Base-by-base conservation (phyloP, 345 rosid genomes). In the Citrus trifoliata region DNA sequence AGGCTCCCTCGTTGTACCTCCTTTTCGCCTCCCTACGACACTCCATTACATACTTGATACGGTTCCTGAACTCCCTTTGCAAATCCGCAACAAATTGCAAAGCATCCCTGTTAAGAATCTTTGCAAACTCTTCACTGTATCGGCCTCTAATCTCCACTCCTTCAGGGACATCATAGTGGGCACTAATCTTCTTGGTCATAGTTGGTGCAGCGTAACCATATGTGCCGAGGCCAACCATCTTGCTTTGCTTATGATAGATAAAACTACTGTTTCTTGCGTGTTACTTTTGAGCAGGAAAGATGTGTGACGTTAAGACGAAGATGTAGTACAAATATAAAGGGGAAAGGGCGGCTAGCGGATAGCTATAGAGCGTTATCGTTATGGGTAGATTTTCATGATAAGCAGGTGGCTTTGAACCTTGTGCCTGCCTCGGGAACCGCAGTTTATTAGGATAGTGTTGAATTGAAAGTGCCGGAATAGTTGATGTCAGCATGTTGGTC, bases 81-180 rank as follows among this genome's bases (percentile, higher is more conserved):
- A 96, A 82, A 67, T 86, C 91, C 28, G 93, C 95, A 30, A 94
- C 94, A 65, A 96, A 96, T 22, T 86, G 87, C 86, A 96, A 75
- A 46, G 98, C 97, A 13, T 93, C 93, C 89, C 66, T 85, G 66
- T 89, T 87, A 40, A 96, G 88, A 71, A 96, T 87, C 85, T 82
- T 89, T 1, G 88, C 92, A 65, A 88, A 96, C 19, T 85, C 89
- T 53, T 85, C 82, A 40, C 91, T 92, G 40, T 88, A 93, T 2
- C 95, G 86, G 8, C 99, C 99, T 6, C 93, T 82, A 58, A 94
- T 80, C 24, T 94, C 97, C 19, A 94, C 97, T 7, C 97, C 97
- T 22, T 90, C 85, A 1, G 97, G 97, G 0, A 82, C 86, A 70
- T 94, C 92, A 38, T 91, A 91, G 6, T 67, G 77, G 46, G 70